phyloP scores from a whole-genome alignment of 257 asterid species.

The Fraxinus cuspidata region DNA sequence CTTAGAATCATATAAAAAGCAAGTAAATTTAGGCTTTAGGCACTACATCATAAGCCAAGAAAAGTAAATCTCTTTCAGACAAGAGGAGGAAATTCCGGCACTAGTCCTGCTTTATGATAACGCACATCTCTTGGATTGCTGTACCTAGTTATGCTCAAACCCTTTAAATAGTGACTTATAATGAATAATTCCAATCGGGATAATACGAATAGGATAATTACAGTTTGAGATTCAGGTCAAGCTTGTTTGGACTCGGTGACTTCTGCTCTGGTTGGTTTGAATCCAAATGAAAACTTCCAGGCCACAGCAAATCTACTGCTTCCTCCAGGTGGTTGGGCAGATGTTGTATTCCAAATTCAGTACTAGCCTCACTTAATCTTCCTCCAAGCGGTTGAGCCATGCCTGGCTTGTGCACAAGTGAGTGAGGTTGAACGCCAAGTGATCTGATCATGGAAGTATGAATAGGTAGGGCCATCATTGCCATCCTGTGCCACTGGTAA shows the following conservation, averaged over 20 bases:
- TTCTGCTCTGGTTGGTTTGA: constrained; percentile 47
- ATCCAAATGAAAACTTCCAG: constrained; percentile 76
- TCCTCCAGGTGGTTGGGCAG: constrained; percentile 37
- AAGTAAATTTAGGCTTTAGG: constrained; percentile 20
- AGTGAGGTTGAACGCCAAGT: constrained; percentile 77
- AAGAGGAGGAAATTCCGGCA: constrained; percentile 18
- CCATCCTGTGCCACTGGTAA: constrained; percentile 64
- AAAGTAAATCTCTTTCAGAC: constrained; percentile 25
- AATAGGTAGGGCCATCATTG: constrained; percentile 50
- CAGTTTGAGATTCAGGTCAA: constrained; percentile 88
- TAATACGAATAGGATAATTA: constrained; percentile 28
- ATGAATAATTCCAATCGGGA: constrained; percentile 16
- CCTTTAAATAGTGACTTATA: constrained; percentile 27
- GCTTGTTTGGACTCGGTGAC: constrained; percentile 42
- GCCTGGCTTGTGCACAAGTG: constrained; percentile 63
- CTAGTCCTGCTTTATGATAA: constrained; percentile 15
- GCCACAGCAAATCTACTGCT: constrained; percentile 62
- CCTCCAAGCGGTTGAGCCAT: constrained; percentile 40
- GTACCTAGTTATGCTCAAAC: constrained; percentile 16
- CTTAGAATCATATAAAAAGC: constrained; percentile 21
- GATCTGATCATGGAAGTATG: constrained; percentile 65
- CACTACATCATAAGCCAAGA: constrained; percentile 22
- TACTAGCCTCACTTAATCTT: constrained; percentile 43
- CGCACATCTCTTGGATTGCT: constrained; percentile 22
- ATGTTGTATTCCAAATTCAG: constrained; percentile 44